A percentile compares a stretch with the other conserved stretches of the same genome.
phyloP scores from a whole-genome alignment of 768 basidiomycete genomes.

The Kwoniella mangroviensis region DNA sequence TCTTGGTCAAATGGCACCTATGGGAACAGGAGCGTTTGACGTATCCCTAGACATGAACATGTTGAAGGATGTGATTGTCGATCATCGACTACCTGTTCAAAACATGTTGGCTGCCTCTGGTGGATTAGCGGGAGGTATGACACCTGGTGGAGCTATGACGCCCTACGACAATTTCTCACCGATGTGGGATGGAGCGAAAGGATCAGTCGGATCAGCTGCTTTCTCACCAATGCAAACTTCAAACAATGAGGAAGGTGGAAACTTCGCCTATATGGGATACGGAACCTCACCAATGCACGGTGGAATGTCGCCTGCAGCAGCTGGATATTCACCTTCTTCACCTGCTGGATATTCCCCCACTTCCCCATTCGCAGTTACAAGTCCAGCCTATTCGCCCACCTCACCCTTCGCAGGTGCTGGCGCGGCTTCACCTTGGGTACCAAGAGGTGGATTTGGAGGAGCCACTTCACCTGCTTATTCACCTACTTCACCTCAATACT shows the following conservation, averaged over 20 bases:
- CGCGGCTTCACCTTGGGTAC: slow-evolving; percentile 87
- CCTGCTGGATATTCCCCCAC: slow-evolving; percentile 69
- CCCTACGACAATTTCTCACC: slow-evolving; percentile 94
- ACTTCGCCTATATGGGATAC: slow-evolving; percentile 72
- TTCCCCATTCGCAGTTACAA: slow-evolving; percentile 62
- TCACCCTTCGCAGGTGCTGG: slow-evolving; percentile 76
- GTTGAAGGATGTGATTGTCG: slow-evolving; percentile 97
- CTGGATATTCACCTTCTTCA: slow-evolving; percentile 53
- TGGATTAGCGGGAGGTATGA: slow-evolving; percentile 55
- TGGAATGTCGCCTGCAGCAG: slow-evolving; percentile 57
- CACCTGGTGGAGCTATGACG: slow-evolving; percentile 68
- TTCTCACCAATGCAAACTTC: slow-evolving; percentile 94
- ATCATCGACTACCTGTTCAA: slow-evolving; percentile 72
- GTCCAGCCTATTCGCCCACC: slow-evolving; percentile 78
- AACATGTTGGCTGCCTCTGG: slow-evolving; percentile 52
- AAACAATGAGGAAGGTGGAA: slow-evolving; percentile 78
- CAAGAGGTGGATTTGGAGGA: slow-evolving; percentile 66
- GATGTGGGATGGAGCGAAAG: slow-evolving; percentile 71
- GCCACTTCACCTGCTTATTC: slow-evolving; percentile 53
- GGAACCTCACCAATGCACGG: slow-evolving; percentile 85
- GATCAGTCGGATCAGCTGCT: slow-evolving; percentile 82
- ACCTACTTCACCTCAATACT: slow-evolving; percentile 54
- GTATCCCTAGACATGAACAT: slow-evolving; percentile 95
- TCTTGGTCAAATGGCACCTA: slow-evolving; percentile 99
- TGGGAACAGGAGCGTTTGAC: slow-evolving; percentile 97